Evolutionary conservation across 441 rosid species (phyloP).

Genomic region (California macrophylla): DNA sequence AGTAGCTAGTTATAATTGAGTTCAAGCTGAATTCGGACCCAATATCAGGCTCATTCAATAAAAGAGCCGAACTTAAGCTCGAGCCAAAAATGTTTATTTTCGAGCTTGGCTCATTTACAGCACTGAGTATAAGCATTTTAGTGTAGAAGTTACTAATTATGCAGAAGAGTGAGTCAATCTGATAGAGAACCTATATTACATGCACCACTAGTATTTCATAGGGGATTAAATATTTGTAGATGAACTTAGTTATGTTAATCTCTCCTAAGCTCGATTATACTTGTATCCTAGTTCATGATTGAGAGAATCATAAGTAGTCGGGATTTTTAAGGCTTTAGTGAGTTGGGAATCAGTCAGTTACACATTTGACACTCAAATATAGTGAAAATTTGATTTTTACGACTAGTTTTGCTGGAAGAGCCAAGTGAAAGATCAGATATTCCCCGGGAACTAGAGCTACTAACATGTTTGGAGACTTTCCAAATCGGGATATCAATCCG

Average conservation of each 20-base stretch:
- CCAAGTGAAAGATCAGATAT: conserved; percentile 14
- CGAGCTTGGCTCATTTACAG: too few species aligned
- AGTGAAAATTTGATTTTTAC: neutral
- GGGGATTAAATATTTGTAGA: neutral
- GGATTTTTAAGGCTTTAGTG: neutral
- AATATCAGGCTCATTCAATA: too few species aligned
- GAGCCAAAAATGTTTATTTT: too few species aligned
- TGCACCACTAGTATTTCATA: neutral
- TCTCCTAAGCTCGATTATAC: neutral
- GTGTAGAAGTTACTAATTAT: neutral
- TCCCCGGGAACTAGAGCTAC: conserved; percentile 16
- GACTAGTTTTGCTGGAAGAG: conserved; percentile 11
- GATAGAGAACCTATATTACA: neutral
- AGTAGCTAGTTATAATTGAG: too few species aligned
- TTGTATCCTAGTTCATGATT: neutral
- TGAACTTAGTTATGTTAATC: neutral
- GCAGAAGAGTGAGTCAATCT: neutral
- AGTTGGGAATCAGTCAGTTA: neutral
- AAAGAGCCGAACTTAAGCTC: too few species aligned
- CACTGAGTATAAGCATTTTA: neutral
- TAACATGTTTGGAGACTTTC: conserved; percentile 22
- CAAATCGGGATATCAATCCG: conserved; percentile 22
- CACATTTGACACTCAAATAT: neutral
- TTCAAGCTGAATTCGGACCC: too few species aligned
- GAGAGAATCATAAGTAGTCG: neutral